Evolutionary conservation across 495 filamentous ascomycete species (phyloP), one percentile per base, ranked within the genome.

Genomic region (Cladorrhinum samala): DNA sequence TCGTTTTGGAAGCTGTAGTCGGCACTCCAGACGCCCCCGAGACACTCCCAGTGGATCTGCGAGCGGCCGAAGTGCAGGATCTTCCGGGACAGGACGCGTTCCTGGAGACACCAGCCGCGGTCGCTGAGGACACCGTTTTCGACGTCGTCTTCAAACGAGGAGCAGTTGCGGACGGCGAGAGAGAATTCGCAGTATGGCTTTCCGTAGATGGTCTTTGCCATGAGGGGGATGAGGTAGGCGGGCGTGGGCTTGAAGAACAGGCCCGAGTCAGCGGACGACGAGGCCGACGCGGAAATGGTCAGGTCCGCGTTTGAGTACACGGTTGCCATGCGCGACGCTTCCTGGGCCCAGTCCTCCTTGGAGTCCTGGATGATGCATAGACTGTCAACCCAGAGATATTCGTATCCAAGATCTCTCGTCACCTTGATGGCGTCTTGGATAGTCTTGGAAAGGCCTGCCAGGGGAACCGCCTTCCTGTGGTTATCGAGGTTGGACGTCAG

Each of bases 231-330:
- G n/a, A 24, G 17, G 38, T 8, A 3, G 24, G 23, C 1, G 46
- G 23, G 1, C 46, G 46, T n/a, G 33, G n/a, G n/a, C n/a, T n/a
- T n/a, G n/a, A n/a, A n/a, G n/a, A n/a, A 36, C 11, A 4, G n/a
- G 37, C 41, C 17, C 16, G 37, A 3, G 14, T 16, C 33, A 42
- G 6, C 21, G 5, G 33, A 4, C 11, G 41, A 8, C 13, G 49
- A 36, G 9, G 41, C 49, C 3, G 41, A 17, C 20, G 60, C 60
- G 20, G 49, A 58, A 23, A 66, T 48, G 9, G 59, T 59, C 16
- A 67, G 45, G 44, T 55, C 46, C 3, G 59, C 57, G 33, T 55
- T 43, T 18, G 50, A 40, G 47, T 61, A 61, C 37, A 58, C 44
- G 45, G 21, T 17, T 2, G 51, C 20, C 59, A 61, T 58, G n/a